Evolutionary conservation across 371 early-diverging fungal species (phyloP).

Genomic region (Mortierella sp.): DNA sequence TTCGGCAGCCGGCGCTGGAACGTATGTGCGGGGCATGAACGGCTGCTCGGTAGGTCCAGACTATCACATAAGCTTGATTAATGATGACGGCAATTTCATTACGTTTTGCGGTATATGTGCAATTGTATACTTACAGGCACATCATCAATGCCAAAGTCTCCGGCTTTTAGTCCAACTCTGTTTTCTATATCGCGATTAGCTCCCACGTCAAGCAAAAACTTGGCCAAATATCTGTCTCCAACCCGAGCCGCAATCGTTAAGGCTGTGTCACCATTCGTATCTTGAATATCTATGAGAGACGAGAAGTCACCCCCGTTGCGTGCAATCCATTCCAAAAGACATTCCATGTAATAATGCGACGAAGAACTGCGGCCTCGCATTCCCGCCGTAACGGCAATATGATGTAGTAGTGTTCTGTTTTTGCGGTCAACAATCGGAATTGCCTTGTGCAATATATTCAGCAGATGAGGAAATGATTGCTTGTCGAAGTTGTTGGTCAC

Average conservation of each 20-base stretch:
- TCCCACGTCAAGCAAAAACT: constrained; percentile 82
- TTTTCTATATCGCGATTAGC: constrained; percentile 82
- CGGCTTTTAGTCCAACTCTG: constrained; percentile 76
- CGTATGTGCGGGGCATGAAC: constrained; percentile 23
- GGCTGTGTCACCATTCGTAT: constrained; percentile 91
- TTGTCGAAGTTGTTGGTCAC: constrained; percentile 88
- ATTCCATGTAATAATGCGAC: constrained; percentile 83
- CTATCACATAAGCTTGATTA: not conserved
- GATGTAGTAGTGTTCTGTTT: constrained; percentile 89
- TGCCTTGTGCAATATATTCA: constrained; percentile 75
- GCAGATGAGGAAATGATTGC: constrained; percentile 79
- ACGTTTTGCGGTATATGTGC: not conserved
- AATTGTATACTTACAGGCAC: constrained; percentile 28
- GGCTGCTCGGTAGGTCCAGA: constrained; percentile 19
- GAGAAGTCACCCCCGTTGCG: constrained; percentile 64
- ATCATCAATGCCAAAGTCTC: constrained; percentile 67
- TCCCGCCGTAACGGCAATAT: constrained; percentile 78
- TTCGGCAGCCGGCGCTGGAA: constrained; percentile 7
- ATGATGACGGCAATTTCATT: not conserved
- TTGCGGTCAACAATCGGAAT: constrained; percentile 76
- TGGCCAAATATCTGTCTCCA: constrained; percentile 75
- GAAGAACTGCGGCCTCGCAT: constrained; percentile 73
- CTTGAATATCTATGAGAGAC: constrained; percentile 76
- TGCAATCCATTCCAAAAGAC: constrained; percentile 69
- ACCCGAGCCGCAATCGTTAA: constrained; percentile 87